Evolutionary conservation across 2,329 filamentous ascomycete species (phyloP).

Genomic region (Beauveria brongniartii): DNA sequence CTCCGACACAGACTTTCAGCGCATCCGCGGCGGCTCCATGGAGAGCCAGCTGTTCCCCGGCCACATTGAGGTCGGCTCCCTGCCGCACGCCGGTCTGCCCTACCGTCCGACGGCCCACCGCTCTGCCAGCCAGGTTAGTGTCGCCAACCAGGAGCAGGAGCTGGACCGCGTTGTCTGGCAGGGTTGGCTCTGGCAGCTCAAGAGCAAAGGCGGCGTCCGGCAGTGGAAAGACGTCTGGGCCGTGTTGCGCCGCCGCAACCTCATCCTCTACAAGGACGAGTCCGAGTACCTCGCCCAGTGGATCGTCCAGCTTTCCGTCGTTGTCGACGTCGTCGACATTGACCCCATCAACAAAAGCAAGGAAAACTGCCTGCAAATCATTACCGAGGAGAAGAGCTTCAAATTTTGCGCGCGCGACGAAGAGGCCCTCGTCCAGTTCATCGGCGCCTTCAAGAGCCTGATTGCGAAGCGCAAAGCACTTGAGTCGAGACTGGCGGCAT

Average conservation of each 20-base stretch:
- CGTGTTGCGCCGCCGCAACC: constrained; percentile 74
- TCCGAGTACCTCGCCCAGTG: constrained; percentile 80
- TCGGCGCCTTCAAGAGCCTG: constrained; percentile 86
- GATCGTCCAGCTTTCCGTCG: constrained; percentile 67
- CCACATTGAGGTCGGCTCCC: constrained; percentile 12
- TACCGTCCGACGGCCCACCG: constrained; percentile 26
- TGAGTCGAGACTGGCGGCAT: constrained; percentile 39
- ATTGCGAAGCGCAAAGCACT: constrained; percentile 61
- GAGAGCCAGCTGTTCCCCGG: constrained; percentile 36
- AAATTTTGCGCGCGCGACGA: constrained; percentile 73
- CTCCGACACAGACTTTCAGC: constrained; percentile 58
- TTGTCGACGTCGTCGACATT: constrained; percentile 89
- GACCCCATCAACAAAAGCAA: constrained; percentile 82
- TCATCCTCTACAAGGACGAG: constrained; percentile 90
- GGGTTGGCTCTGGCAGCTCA: constrained; percentile 78
- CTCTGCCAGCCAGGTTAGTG: constrained; percentile 58
- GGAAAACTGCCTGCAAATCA: constrained; percentile 80
- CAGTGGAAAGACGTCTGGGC: constrained; percentile 96
- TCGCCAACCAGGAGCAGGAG: constrained; percentile 50
- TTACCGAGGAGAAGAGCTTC: constrained; percentile 82
- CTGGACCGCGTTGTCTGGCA: constrained; percentile 90
- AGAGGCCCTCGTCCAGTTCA: constrained; percentile 71
- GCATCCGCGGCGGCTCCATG: constrained; percentile 41
- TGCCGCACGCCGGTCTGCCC: constrained; percentile 4
- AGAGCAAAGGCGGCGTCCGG: constrained; percentile 71